These are phyloP conservation scores for Arctostaphylos glauca DNA, from an alignment of 148 eudicot genomes.

Conservation along the genomic window DNA sequence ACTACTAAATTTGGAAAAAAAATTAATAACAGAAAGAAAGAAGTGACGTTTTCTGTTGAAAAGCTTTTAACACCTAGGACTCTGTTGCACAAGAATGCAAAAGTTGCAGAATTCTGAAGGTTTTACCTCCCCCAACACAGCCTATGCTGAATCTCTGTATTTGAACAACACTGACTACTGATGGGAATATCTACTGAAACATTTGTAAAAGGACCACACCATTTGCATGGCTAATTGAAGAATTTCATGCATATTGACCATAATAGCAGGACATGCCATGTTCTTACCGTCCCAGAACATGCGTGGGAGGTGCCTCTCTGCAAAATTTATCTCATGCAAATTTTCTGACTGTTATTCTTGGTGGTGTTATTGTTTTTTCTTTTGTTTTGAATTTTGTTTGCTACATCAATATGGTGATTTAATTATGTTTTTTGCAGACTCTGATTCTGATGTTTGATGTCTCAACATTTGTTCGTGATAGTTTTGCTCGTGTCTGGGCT, in stretches of 20 bases:
- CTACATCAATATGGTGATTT: not conserved
- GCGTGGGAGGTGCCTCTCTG: not conserved
- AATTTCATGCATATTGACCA: not conserved
- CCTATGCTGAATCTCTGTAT: not conserved
- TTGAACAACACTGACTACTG: not conserved
- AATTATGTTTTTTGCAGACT: constrained; percentile 43
- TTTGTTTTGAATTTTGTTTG: not conserved
- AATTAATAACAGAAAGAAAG: not conserved
- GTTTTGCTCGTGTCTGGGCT: constrained; percentile 82
- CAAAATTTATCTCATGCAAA: not conserved
- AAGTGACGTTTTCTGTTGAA: not conserved
- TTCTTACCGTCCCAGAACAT: not conserved
- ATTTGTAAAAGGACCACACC: not conserved
- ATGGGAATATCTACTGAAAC: not conserved
- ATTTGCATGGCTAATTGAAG: not conserved
- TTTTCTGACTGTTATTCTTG: not conserved
- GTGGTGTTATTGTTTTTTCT: not conserved
- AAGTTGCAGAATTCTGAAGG: not conserved
- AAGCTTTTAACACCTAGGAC: not conserved
- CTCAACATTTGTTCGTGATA: constrained; percentile 70
- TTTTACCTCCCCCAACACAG: not conserved
- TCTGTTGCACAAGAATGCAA: not conserved
- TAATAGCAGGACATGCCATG: not conserved
- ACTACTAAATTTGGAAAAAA: not conserved
- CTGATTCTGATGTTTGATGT: constrained; percentile 86